Conservation (phyloP, 495 filamentous ascomycete species). For the Penicillium bovifimosum region DNA sequence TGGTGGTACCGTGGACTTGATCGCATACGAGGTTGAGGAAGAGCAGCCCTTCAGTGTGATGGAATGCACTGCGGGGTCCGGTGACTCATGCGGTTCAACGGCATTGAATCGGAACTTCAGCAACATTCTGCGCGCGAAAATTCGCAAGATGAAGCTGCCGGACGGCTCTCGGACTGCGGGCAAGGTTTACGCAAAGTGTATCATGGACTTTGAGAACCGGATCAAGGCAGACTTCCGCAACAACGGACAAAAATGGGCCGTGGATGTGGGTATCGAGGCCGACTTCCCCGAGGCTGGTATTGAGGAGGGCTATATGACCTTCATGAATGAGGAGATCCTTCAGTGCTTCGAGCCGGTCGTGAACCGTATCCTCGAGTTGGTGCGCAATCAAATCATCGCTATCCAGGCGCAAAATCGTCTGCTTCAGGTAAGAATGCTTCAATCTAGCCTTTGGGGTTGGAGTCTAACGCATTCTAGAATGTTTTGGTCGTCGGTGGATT, state of each 20-base stretch:
- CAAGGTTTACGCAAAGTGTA: slow-evolving; percentile 76
- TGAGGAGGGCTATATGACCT: slow-evolving; percentile 78
- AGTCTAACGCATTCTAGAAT: slow-evolving; percentile 45
- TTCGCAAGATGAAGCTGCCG: slow-evolving; percentile 77
- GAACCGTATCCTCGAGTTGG: slow-evolving; percentile 70
- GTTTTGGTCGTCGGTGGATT: slow-evolving; percentile 76
- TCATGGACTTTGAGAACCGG: slow-evolving; percentile 80
- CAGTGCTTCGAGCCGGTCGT: slow-evolving; percentile 79
- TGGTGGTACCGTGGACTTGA: slow-evolving; percentile 75
- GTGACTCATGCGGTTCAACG: slow-evolving; percentile 73
- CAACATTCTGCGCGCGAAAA: slow-evolving; percentile 74
- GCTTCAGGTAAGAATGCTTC: slow-evolving; percentile 52
- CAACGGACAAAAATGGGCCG: slow-evolving; percentile 77
- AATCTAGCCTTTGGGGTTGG: not conserved
- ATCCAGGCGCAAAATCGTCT: slow-evolving; percentile 71
- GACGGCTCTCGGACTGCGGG: slow-evolving; percentile 71
- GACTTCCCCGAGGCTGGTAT: slow-evolving; percentile 76
- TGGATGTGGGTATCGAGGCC: slow-evolving; percentile 75
- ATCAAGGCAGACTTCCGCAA: slow-evolving; percentile 82
- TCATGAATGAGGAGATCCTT: slow-evolving; percentile 76
- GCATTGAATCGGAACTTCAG: slow-evolving; percentile 78
- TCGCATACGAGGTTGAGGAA: slow-evolving; percentile 77
- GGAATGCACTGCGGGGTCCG: slow-evolving; percentile 72
- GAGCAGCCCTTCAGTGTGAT: slow-evolving; percentile 71
- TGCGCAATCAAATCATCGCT: slow-evolving; percentile 75